Evolutionary conservation across 2,329 filamentous ascomycete species (phyloP).

Genomic region (Xylaria sp.): DNA sequence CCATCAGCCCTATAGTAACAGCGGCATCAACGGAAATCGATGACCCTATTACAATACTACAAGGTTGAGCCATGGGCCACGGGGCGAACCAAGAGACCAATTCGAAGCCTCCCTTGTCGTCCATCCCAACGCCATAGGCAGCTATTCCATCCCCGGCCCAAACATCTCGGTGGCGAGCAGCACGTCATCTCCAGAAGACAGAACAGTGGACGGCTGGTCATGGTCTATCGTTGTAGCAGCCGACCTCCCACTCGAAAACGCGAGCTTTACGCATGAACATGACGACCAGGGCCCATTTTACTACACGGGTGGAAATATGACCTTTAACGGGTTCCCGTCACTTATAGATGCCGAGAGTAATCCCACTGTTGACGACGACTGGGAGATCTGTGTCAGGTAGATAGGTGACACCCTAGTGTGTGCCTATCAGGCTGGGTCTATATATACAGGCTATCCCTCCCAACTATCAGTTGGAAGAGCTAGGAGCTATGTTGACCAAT

Average conservation of each 20-base stretch:
- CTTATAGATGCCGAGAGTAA: background rate
- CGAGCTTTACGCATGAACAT: background rate
- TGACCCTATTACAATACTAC: no score
- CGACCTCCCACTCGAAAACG: constrained; percentile 2
- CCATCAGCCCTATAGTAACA: no score
- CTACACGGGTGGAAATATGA: background rate
- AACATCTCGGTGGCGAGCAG: background rate
- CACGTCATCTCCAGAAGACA: background rate
- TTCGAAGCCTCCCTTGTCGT: background rate
- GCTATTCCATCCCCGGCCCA: background rate
- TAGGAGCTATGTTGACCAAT: no score
- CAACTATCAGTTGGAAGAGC: no score
- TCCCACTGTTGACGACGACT: background rate
- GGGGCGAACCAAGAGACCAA: background rate
- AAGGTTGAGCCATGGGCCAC: background rate
- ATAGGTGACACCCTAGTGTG: no score
- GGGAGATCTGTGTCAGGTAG: no score
- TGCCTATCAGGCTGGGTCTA: no score
- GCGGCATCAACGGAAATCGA: no score
- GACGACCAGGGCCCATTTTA: constrained; percentile 2
- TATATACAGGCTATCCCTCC: no score
- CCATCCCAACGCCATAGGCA: background rate
- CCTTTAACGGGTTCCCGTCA: background rate
- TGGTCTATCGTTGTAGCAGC: constrained; percentile 14
- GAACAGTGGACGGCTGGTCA: background rate